Base-by-base conservation (phyloP, 495 filamentous ascomycete genomes). In the Penicillium pulvis region DNA sequence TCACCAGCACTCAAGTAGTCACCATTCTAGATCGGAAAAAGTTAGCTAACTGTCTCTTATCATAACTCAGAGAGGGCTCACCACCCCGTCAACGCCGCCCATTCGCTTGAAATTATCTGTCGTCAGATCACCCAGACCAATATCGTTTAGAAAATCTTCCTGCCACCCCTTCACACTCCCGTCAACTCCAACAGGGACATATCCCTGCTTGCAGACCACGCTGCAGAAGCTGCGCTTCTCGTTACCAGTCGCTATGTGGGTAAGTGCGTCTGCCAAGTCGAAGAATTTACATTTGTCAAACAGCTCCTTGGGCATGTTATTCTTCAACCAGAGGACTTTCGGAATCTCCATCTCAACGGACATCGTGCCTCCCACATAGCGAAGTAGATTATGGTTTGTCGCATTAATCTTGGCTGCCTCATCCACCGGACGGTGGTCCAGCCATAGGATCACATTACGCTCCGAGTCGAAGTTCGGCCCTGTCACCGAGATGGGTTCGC, bases 271-370 rank as follows among this genome's bases (percentile, higher is more conserved):
- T 0, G 86, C 85, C 63, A 98, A 73, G 67, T 98, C 94, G 68
- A 93, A 98, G 69, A 98, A 98, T 68, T 95, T 96, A 84, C 93
- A 97, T 54, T 87, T 85, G 48, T 85, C 85, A 68, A 97, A 98
- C 12, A 93, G 78, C 55, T 94, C 90, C 51, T 86, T 79, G n/a
- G 94, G 90, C 94, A 98, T 97, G 73, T 97, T 81, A 68, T 95
- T 94, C 81, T 98, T 97, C 63, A 98, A 77, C 94, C 94, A 98
- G 24, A 98, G 79, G 1, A 97, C 91, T 69, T 98, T 98, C 24
- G 94, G 94, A 26, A 97, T 92, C 70, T 98, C 94, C 94, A 98
- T 98, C 78, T 98, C 94, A 62, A 96, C 90, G 65, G 90, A 95
- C 94, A 98, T 98, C 64, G 85, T 93, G 41, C 94, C 93, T 47